Evolutionary conservation across 164 flowering plant genomes (phyloP), one percentile per base, ranked within the genome.

Genomic region (Tetracentron sinense): DNA sequence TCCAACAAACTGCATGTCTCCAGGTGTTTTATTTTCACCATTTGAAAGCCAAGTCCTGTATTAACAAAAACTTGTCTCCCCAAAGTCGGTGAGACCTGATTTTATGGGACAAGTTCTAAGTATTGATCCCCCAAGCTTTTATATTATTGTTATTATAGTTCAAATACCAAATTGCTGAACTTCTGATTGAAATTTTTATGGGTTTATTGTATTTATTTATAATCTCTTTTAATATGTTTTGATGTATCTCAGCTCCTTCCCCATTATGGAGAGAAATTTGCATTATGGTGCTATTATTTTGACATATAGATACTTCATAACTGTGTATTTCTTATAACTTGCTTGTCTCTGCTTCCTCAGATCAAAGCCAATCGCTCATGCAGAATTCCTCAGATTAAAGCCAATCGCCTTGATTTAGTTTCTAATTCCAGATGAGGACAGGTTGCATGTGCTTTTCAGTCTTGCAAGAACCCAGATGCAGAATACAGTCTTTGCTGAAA

Each of bases 371-470:
- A n/a, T 61, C 61, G 50, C 28, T 67, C 51, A 68, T 69, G 71
- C 65, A n/a, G 63, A 51, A 59, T 30, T 21, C 16, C 31, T 64
- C 52, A 50, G n/a, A n/a, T n/a, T n/a, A n/a, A n/a, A n/a, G n/a
- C 20, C 52, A 3, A 28, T 42, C 66, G 60, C 33, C 28, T 65
- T 20, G 16, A 42, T 54, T 47, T 20, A 29, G 28, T 65, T 21
- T 59, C 58, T 63, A 48, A 62, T 58, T 56, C 66, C 66, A 60
- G 68, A 86, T 83, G 89, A 82, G 77, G 71, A 44, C 81, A 52
- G 72, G 51, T 48, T 55, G 82, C 29, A 82, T 83, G 81, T 76
- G 80, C 69, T 82, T 82, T 70, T 76, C 89, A 17, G 70, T 81
- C 38, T 72, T 81, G 56, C 87, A 75, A 77, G 72, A 63, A 53